A percentile compares a stretch with the other conserved stretches of the same genome.
Conservation (phyloP, 176 grass and related monocot species). For the Oryza brachyantha region DNA sequence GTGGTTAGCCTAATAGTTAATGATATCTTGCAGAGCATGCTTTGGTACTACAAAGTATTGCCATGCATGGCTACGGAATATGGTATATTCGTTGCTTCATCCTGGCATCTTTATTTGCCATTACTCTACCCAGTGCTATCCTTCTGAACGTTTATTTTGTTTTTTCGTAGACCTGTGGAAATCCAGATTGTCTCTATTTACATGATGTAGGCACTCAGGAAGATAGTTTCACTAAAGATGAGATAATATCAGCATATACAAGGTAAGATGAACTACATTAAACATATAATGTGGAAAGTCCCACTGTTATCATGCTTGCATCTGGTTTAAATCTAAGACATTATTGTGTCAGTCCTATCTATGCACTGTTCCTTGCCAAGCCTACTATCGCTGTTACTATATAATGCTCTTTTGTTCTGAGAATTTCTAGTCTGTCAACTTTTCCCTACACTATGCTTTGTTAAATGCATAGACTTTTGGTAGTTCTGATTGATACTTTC, state of each 20-base stretch:
- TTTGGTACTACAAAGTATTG: conserved; percentile 99
- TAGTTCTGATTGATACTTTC: conserved; percentile 13
- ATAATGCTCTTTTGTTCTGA: neutral
- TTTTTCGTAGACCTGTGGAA: conserved; percentile 80
- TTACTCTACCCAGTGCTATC: conserved; percentile 6
- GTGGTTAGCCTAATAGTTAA: conserved; percentile 19
- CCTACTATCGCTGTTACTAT: neutral
- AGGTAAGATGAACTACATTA: conserved; percentile 48
- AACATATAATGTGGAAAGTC: conserved; percentile 3
- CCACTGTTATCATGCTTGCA: conserved; percentile 9
- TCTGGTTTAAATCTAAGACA: conserved; percentile 20
- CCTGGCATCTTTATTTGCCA: conserved; percentile 21
- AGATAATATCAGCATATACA: conserved; percentile 97
- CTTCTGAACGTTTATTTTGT: conserved; percentile 26
- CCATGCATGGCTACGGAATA: conserved; percentile 92
- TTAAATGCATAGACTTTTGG: conserved; percentile 22
- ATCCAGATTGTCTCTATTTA: conserved; percentile 99
- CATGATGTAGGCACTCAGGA: conserved; percentile 93
- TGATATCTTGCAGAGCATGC: conserved; percentile 64
- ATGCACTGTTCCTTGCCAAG: neutral
- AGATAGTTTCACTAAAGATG: conserved; percentile 99
- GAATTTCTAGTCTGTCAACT: neutral
- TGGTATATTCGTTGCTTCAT: conserved; percentile 55
- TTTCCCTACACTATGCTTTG: conserved; percentile 8
- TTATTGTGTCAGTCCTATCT: neutral